Conservation (phyloP, 179 eudicot genomes). For the Pouteria campechiana region DNA sequence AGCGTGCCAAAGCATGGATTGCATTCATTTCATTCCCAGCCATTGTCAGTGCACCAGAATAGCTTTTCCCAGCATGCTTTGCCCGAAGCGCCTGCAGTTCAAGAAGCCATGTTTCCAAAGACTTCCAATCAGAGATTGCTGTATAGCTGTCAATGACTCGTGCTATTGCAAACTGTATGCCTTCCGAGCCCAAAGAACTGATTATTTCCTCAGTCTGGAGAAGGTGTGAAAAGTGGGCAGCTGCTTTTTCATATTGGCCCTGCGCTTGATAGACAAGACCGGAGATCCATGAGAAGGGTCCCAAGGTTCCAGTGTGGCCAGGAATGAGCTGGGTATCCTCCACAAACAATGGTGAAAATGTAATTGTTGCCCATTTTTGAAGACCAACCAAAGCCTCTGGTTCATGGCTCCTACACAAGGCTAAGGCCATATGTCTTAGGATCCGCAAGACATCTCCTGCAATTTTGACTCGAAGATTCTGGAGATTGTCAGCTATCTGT, state of each 20-base stretch:
- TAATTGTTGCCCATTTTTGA: conserved; percentile 57
- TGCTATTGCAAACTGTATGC: conserved; percentile 74
- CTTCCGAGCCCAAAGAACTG: conserved; percentile 77
- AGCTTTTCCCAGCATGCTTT: conserved; percentile 85
- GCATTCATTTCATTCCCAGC: conserved; percentile 97
- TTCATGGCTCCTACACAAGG: conserved; percentile 73
- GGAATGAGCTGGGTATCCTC: conserved; percentile 41
- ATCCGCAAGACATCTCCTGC: conserved; percentile 62
- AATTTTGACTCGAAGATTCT: conserved; percentile 39
- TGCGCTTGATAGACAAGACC: conserved; percentile 89
- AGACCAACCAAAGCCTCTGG: conserved; percentile 78
- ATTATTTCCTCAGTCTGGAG: conserved; percentile 75
- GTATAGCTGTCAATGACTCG: conserved; percentile 86
- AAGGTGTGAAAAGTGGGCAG: conserved; percentile 75
- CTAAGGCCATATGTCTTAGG: conserved; percentile 65
- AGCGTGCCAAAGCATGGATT: conserved; percentile 82
- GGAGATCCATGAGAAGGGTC: conserved; percentile 71
- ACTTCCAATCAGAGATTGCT: conserved; percentile 91
- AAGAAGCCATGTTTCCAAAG: conserved; percentile 82
- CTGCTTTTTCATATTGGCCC: conserved; percentile 89
- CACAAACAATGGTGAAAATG: conserved; percentile 58
- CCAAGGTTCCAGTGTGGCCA: conserved; percentile 22
- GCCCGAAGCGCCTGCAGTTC: conserved; percentile 91
- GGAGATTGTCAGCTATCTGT: conserved; percentile 45
- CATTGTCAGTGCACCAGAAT: conserved; percentile 86